Percentiles rank a stretch among this genome's conserved stretches.
These are phyloP conservation scores for Micromonas pusilla DNA, from an alignment of 139 green algal species.

Conservation along the genomic window DNA sequence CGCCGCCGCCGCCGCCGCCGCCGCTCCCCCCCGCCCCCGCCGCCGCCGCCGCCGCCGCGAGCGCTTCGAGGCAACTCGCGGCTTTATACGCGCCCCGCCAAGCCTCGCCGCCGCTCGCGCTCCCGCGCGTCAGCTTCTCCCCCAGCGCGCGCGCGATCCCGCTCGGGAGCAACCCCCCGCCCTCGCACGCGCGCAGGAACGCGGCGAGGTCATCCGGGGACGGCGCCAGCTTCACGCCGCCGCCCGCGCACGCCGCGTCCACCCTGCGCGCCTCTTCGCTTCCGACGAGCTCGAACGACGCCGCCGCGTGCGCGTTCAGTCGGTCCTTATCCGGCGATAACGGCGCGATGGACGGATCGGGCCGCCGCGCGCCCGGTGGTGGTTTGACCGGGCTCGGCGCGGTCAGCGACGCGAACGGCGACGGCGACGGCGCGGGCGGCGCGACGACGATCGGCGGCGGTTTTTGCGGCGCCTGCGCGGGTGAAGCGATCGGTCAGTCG, in stretches of 20 bases:
- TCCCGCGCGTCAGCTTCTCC: background rate
- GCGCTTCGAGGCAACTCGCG: too few species aligned
- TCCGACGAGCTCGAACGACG: background rate
- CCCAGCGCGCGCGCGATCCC: background rate
- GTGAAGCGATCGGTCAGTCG: too few species aligned
- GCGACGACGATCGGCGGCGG: background rate
- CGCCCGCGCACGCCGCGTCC: background rate
- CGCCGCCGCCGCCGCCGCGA: too few species aligned
- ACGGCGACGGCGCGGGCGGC: background rate
- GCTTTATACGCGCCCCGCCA: too few species aligned
- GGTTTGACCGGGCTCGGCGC: background rate
- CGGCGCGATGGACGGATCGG: background rate
- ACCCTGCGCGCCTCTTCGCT: background rate
- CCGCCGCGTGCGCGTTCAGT: background rate
- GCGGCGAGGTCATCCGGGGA: background rate
- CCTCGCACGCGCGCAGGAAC: background rate
- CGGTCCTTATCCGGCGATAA: background rate
- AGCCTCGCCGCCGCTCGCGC: too few species aligned
- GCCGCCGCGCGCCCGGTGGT: background rate
- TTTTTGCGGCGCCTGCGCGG: background rate
- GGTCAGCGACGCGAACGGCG: background rate
- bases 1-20: too few species aligned
- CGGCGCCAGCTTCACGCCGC: conserved; percentile 1
- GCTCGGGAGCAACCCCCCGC: background rate
- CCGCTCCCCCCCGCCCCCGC: too few species aligned